Conservation (phyloP, 2,329 filamentous ascomycete genomes). For the Trichoderma breve region DNA sequence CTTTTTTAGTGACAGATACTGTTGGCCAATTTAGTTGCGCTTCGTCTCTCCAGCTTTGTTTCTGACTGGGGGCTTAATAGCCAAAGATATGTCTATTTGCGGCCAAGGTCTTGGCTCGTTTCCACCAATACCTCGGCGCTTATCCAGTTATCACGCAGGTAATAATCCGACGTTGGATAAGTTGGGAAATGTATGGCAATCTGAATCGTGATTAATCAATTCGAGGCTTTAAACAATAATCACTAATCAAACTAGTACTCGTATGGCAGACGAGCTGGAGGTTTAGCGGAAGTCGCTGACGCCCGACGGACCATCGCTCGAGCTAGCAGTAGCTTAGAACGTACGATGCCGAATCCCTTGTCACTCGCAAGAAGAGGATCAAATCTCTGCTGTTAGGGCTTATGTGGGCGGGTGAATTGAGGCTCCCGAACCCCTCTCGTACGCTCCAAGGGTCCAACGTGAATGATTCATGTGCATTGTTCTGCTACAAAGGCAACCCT, state of each 20-base stretch:
- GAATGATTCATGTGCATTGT: not conserved
- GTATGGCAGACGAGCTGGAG: not conserved
- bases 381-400: not conserved
- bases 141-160: not conserved
- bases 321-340: not conserved
- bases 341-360: not conserved
- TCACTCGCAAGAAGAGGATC: not conserved
- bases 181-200: not conserved
- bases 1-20: not conserved
- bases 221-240: not conserved
- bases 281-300: not conserved
- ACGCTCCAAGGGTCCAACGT: not conserved
- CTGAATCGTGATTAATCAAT: not conserved
- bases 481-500: not conserved
- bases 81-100: not conserved
- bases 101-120: not conserved
- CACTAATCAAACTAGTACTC: not conserved
- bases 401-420: not conserved
- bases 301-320: not conserved
- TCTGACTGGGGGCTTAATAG: not conserved
- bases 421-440: not conserved
- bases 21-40: not conserved
- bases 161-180: not conserved
- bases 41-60: not conserved
- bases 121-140: not conserved